A percentile compares a stretch with the other conserved stretches of the same genome.
phyloP scores from a whole-genome alignment of 1,139 yeast species.

The Blastobotrys buckinghamii region DNA sequence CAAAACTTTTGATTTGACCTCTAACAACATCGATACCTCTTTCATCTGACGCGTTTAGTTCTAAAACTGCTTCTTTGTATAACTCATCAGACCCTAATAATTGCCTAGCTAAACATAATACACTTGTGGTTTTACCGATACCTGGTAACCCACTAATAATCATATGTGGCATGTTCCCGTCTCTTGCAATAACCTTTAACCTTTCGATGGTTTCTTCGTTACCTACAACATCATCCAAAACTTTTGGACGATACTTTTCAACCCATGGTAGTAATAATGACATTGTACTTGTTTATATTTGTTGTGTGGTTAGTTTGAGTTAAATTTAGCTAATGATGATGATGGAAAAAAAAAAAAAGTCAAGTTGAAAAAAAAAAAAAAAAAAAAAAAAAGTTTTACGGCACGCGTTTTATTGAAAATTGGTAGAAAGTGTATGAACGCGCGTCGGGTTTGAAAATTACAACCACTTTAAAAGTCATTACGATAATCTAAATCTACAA shows the following conservation, averaged over 20 bases:
- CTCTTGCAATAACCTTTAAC: conserved; percentile 72
- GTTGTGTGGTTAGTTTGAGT: too few species aligned
- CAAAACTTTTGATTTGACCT: conserved; percentile 78
- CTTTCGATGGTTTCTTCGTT: conserved; percentile 79
- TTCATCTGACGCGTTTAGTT: conserved; percentile 82
- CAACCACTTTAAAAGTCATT: too few species aligned
- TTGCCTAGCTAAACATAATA: conserved; percentile 82
- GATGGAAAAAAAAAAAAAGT: too few species aligned
- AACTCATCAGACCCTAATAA: conserved; percentile 72
- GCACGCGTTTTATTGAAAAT: too few species aligned
- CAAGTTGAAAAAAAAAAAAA: too few species aligned
- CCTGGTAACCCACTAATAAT: conserved; percentile 98
- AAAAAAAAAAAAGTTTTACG: not conserved
- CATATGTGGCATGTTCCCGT: conserved; percentile 73
- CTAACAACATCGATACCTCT: conserved; percentile 84
- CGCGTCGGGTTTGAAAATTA: too few species aligned
- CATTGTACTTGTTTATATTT: too few species aligned
- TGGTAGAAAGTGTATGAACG: too few species aligned
- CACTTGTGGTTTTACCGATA: conserved; percentile 94
- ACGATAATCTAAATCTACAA: too few species aligned
- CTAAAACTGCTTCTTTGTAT: conserved; percentile 83
- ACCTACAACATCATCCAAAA: conserved; percentile 83
- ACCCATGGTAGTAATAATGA: conserved; percentile 46
- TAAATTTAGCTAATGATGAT: too few species aligned
- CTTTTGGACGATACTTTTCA: conserved; percentile 88